A percentile compares a stretch with the other conserved stretches of the same genome.
Conservation (phyloP, 2,329 filamentous ascomycete genomes). For the Fusarium guadeloupense region DNA sequence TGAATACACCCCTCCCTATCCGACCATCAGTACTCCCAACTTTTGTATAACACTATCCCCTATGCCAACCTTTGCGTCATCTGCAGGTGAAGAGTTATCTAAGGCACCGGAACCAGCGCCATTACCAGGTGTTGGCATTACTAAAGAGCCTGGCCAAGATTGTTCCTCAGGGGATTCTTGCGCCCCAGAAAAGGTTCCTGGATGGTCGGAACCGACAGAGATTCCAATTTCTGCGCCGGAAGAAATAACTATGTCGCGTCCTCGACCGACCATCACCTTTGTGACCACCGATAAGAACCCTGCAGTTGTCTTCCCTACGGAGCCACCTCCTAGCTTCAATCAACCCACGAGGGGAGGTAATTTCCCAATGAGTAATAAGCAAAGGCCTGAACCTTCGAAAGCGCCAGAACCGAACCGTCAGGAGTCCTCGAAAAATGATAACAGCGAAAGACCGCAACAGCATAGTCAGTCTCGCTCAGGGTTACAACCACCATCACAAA, state of each 20-base stretch:
- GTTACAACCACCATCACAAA: no score
- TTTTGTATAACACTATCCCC: conserved; percentile 47
- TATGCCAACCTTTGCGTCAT: not conserved
- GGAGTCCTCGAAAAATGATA: not conserved
- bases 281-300: conserved; percentile 66
- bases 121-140: not conserved
- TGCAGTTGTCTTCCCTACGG: conserved; percentile 55
- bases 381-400: conserved; percentile 28
- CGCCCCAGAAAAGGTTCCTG: not conserved
- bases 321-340: conserved; percentile 53
- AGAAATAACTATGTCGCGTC: conserved; percentile 18
- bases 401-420: not conserved
- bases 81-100: not conserved
- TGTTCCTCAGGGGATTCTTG: conserved; percentile 18
- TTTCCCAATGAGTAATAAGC: conserved; percentile 25
- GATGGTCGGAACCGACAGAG: conserved; percentile 7
- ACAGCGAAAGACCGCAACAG: not conserved
- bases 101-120: not conserved
- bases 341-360: conserved; percentile 17
- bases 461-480: not conserved
- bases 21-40: conserved; percentile 51
- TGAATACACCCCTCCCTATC: conserved; percentile 59
- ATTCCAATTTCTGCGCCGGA: conserved; percentile 1
- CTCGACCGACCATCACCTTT: conserved; percentile 52
- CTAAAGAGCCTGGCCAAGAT: conserved; percentile 18